Evolutionary conservation across 345 rosid genomes (phyloP).

Genomic region (Pistacia vera): DNA sequence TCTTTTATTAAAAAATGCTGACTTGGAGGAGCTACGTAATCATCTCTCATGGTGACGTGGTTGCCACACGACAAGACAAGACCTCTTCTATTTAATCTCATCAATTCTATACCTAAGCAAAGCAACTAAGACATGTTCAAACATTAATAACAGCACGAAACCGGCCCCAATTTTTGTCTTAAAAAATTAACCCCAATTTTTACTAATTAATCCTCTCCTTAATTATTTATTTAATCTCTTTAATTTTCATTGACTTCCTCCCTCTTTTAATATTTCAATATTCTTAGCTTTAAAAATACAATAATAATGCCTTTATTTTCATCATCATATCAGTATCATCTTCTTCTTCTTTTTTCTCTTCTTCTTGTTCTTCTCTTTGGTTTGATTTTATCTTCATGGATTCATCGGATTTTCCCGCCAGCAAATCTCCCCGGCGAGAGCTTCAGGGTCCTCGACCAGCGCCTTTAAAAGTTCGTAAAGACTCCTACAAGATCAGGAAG

Average conservation of each 20-base stretch:
- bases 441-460: slow-evolving; percentile 84
- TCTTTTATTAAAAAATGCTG: neutral
- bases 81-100: too few species aligned
- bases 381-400: slow-evolving; percentile 33
- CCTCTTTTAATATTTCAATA: slow-evolving; percentile 15
- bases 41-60: slow-evolving; percentile 17
- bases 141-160: slow-evolving; percentile 34
- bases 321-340: neutral
- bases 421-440: slow-evolving; percentile 69
- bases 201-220: neutral
- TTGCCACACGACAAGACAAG: too few species aligned
- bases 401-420: slow-evolving; percentile 35
- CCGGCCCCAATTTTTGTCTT: slow-evolving; percentile 14
- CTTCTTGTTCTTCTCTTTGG: neutral
- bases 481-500: slow-evolving; percentile 78
- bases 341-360: neutral
- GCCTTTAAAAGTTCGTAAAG: slow-evolving; percentile 67
- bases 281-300: slow-evolving; percentile 2
- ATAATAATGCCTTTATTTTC: slow-evolving; percentile 20
- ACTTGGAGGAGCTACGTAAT: slow-evolving; percentile 18
- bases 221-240: neutral
- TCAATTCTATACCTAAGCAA: neutral
- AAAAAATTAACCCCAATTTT: slow-evolving; percentile 16
- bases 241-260: slow-evolving; percentile 34
- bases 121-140: slow-evolving; percentile 49